Base-by-base conservation (phyloP, 495 filamentous ascomycete genomes). In the Beverwykella pulmonaria region DNA sequence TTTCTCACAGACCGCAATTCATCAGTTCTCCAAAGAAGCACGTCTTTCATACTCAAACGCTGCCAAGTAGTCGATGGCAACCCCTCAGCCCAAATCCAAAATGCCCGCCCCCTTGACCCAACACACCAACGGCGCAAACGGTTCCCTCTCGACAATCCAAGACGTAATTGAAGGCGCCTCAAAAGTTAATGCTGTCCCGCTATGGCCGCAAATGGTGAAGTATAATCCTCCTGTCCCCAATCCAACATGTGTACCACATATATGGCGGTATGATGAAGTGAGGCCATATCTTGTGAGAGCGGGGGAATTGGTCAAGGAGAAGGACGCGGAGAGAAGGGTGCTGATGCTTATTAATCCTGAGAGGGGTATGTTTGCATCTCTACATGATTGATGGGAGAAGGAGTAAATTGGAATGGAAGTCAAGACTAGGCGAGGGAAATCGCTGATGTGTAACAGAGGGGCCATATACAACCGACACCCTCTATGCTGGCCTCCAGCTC, bases 381-480 rank as follows among this genome's bases (percentile, higher is more conserved):
- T 5, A 12, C 27, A 8, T 27, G 27, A 17, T 61, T 12, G 8
- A 17, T 52, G 7, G 15, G 10, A 52, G 1, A 19, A 12, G 4
- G 48, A 9, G 9, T 23, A 52, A 23, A n/a, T 2, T 26, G 22
- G n/a, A n/a, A n/a, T n/a, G 15, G 15, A 6, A 48, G 3, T 48
- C 6, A 17, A 6, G 44, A 23, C 6, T 48, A 17, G 44, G 15
- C 17, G 20, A 6, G n/a, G 5, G n/a, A 7, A 19, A 30, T 23
- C 5, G 32, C 8, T n/a, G 15, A 47, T n/a, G 14, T 2, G 5
- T 17, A 12, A 10, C 20, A 77, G 79, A 76, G 58, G 80, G 78
- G 0, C 81, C 80, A 4, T 82, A 77, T 54, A 84, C 82, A 25
- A 82, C 81, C n/a, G 80, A 84, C 69, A 82, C 81, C 1, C 59